Base-by-base conservation (phyloP, 2,329 filamentous ascomycete genomes). In the Fusarium circinatum region DNA sequence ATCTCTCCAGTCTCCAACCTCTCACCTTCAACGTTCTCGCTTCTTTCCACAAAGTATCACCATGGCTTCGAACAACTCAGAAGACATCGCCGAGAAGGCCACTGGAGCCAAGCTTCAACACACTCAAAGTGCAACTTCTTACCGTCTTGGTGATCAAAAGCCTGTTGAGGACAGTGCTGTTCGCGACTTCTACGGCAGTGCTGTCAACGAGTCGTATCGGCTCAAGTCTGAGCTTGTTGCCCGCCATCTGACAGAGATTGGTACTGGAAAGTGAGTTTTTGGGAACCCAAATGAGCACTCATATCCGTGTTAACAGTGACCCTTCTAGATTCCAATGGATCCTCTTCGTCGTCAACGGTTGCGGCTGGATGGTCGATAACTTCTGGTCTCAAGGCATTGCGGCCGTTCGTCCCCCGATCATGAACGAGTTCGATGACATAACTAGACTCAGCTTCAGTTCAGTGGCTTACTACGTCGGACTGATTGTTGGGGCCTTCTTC, bases 301-400 rank as follows among this genome's bases (percentile, higher is more conserved):
- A 9, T 2, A 0, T 48, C 10, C 1, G 5, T 32, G 12, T 36
- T 61, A 8, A 61, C n/a, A 11, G 6, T 6, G 6, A 12, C 5
- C 26, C 22, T n/a, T 32, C 26, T 30, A 81, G 79, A 22, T 82
- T 81, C 55, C 84, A 85, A 77, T 85, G 84, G 83, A 78, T 78
- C 13, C 79, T 86, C 5, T 86, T 86, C 69, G 76, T 85, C 20
- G 81, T 86, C n/a, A 84, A 81, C n/a, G 85, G 85, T 34, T 84
- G 85, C 47, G 84, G 85, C 28, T 86, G 83, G 83, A 83, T 85
- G 49, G 80, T 84, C 24, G 65, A 62, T n/a, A 62, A 62, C 51
- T 81, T 83, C 65, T 83, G 80, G 79, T 79, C 76, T 17, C 81
- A 83, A 62, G 81, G 80, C 45, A 80, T 83, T 63, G 78, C 78